Evolutionary conservation across 495 filamentous ascomycete species (phyloP).

Genomic region (Darksidea phi): DNA sequence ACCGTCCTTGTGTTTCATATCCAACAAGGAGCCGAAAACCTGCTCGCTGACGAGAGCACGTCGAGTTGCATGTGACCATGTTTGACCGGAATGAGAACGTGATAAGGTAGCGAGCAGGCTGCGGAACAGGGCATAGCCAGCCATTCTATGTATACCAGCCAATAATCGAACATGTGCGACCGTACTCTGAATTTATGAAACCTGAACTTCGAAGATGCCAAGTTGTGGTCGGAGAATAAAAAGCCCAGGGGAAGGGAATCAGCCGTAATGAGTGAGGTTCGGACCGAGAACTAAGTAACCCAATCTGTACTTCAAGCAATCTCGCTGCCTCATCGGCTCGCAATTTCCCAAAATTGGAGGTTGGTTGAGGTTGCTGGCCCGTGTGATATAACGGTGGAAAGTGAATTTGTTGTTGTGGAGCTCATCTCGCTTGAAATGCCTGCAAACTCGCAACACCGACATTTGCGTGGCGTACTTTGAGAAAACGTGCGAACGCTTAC

Average conservation of each 20-base stretch:
- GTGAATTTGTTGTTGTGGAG: slow-evolving; percentile 29
- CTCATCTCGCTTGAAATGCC: slow-evolving; percentile 35
- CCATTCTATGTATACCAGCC: slow-evolving; percentile 31
- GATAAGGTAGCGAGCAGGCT: background rate
- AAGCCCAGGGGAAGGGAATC: slow-evolving; percentile 24
- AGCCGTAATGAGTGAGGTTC: slow-evolving; percentile 21
- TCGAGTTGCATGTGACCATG: slow-evolving; percentile 16
- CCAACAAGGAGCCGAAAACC: background rate
- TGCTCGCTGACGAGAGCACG: slow-evolving; percentile 30
- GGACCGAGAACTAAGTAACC: slow-evolving; percentile 4
- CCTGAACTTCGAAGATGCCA: slow-evolving; percentile 13
- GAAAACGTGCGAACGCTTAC: slow-evolving; percentile 21
- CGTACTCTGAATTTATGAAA: slow-evolving; percentile 30
- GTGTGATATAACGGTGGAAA: no score
- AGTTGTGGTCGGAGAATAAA: slow-evolving; percentile 9
- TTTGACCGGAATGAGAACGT: background rate
- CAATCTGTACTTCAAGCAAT: slow-evolving; percentile 22
- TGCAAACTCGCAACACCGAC: slow-evolving; percentile 8
- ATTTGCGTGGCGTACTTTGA: slow-evolving; percentile 21
- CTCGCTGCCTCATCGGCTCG: slow-evolving; percentile 1
- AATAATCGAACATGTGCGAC: slow-evolving; percentile 23
- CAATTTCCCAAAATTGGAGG: slow-evolving; percentile 29
- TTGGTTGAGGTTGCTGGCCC: background rate
- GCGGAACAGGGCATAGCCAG: slow-evolving; percentile 3
- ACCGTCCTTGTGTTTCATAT: slow-evolving; percentile 23